Evolutionary conservation across 345 rosid genomes (phyloP), one percentile per base, ranked within the genome.

Genomic region (Angophora floribunda): DNA sequence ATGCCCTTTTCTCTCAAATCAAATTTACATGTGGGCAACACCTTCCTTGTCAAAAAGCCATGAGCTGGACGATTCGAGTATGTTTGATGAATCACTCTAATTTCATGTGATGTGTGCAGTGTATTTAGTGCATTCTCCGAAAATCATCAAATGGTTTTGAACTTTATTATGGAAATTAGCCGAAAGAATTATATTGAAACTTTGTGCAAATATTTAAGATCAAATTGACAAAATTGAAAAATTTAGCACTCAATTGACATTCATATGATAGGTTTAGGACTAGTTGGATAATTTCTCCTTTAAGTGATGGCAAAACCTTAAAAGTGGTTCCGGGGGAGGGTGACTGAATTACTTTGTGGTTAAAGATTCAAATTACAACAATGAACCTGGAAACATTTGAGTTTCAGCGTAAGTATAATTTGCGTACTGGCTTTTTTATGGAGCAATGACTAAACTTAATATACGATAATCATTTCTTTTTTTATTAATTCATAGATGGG

Each of bases 121-220:
- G 49, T 75, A 41, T 49, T 6, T 36, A 75, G 7, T 10, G 49
- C 84, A 36, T 21, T 75, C 19, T 75, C 45, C 84, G 41, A 75
- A 75, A 19, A 41, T 75, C 15, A 19, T 6, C 47, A 70, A 4
- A 36, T 36, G 80, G 22, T 9, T 36, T 16, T 17, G 21, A 36
- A 32, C 7, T 67, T 67, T 32, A 19, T 67, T 7, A 32, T 8
- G 80, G 17, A 16, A 75, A 75, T 75, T 36, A 7, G 12, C 4
- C 2, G 5, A 75, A 9, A 19, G 4, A 21, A 41, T 13, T 19
- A 75, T 1, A 9, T 9, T 36, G 3, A 2, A 70, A 75, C 9
- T 75, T 36, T 21, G 2, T 0, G 1, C 1, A 75, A 36, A 75
- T 3, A 0, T 32, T 70, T 17, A 70, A 3, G 13, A 32, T 9